These are phyloP conservation scores for Boletus sp. DNA, from an alignment of 768 basidiomycete species.

Conservation along the genomic window DNA sequence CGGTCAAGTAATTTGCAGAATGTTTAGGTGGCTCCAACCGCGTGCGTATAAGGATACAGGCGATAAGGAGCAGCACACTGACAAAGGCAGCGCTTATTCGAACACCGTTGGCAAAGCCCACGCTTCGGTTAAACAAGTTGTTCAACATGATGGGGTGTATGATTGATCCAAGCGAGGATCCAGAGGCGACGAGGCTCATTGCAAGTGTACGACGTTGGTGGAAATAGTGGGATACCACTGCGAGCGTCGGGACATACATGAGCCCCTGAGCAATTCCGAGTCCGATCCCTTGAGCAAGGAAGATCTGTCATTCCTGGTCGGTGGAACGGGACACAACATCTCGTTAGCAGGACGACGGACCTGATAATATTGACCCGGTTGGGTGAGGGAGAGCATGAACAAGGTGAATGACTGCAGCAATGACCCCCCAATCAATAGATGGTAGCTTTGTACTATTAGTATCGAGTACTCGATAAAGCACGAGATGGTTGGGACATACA, in stretches of 20 bases:
- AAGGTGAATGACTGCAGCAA: constrained; percentile 40
- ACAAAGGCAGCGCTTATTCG: constrained; percentile 45
- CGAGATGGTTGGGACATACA: constrained; percentile 25
- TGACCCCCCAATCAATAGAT: constrained; percentile 43
- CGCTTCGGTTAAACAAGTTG: constrained; percentile 13
- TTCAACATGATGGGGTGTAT: constrained; percentile 33
- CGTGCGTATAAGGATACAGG: constrained; percentile 35
- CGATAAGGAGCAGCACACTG: constrained; percentile 34
- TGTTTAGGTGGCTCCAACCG: constrained; percentile 34
- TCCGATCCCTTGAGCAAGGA: constrained; percentile 48
- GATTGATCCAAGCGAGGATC: constrained; percentile 31
- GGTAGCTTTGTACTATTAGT: constrained; percentile 32
- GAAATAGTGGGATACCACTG: constrained; percentile 47
- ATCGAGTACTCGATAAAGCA: not conserved
- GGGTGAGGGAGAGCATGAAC: constrained; percentile 45
- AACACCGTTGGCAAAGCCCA: constrained; percentile 47
- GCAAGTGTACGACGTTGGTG: constrained; percentile 37
- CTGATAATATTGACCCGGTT: constrained; percentile 43
- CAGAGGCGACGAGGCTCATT: constrained; percentile 41
- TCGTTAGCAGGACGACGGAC: constrained; percentile 20
- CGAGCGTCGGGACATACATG: constrained; percentile 42
- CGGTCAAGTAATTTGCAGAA: constrained; percentile 12
- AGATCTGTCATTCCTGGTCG: constrained; percentile 32
- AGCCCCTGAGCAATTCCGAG: constrained; percentile 46
- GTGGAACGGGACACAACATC: not conserved